Base-by-base conservation (phyloP, 2,329 filamentous ascomycete species). In the Xylaria sp. region DNA sequence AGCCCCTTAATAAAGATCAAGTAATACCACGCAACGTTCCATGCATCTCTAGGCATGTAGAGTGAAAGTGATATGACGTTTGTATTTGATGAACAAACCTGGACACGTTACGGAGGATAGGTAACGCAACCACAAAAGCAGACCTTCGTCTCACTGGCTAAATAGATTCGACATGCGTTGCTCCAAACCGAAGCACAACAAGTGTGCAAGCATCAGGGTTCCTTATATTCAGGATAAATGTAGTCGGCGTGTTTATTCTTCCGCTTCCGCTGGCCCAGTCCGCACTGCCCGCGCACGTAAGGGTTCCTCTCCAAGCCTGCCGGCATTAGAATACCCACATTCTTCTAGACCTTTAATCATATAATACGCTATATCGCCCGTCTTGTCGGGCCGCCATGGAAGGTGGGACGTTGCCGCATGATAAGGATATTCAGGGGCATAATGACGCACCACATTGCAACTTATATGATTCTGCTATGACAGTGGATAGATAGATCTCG, bases 151-250 rank as follows among this genome's bases (percentile, higher is more conserved):
- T 54, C 30, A 32, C 53, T 54, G 66, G 61, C 57, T 68, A 68
- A 68, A 68, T 61, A n/a, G 51, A 55, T 7, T 32, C 48, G 42
- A 3, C 9, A 19, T 57, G 42, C 27, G 19, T 4, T 34, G 27
- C 56, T 17, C 42, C 30, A 56, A 36, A 39, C 6, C 21, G 4
- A 36, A 45, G 42, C 30, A 17, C 32, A 32, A 21, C 8, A 17
- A n/a, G 8, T 17, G 42, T 19, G 42, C 45, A 27, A 14, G 34
- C 9, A 30, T 17, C 45, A 8, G 39, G 55, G 36, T 50, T 34
- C 3, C 50, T 59, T 27, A 53, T 14, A 63, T 57, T 64, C 66
- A 48, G 66, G 66, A 48, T 69, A 71, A 71, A 71, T 69, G 12
- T 27, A 32, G 30, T 48, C 64, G 67, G 64, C 42, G 32, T 53